Percentiles rank a stretch among this genome's conserved stretches.
phyloP scores from a whole-genome alignment of 2,329 filamentous ascomycete species.

The Aspergillus nomiae region DNA sequence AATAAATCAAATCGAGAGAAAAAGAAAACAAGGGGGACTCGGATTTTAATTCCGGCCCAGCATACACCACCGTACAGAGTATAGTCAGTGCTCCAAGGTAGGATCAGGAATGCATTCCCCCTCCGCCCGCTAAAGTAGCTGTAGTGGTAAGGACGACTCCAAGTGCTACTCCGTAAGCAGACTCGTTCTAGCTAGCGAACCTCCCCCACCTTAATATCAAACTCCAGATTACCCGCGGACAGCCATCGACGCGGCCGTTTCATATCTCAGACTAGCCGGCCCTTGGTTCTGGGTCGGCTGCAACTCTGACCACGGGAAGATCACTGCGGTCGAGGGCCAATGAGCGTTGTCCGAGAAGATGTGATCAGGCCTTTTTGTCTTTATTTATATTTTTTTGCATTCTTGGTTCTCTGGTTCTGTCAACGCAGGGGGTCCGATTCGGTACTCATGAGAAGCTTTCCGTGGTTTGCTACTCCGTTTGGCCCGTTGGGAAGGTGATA shows the following conservation, averaged over 20 bases:
- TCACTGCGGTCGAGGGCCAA: conserved; percentile 1
- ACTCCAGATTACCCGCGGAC: conserved; percentile 6
- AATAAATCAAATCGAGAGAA: not conserved
- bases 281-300: conserved; percentile 16
- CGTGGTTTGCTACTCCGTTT: not conserved
- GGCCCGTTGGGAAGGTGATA: not conserved
- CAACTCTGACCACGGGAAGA: conserved; percentile 14
- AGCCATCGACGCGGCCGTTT: conserved; percentile 16
- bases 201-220: not conserved
- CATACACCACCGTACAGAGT: no score
- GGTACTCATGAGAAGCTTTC: not conserved
- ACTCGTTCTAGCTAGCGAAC: not conserved
- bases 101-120: not conserved
- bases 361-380: not conserved
- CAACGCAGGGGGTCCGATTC: not conserved
- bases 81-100: not conserved
- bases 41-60: not conserved
- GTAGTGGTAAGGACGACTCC: not conserved
- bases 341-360: not conserved
- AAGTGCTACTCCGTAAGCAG: not conserved
- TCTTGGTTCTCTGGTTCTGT: not conserved
- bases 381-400: not conserved
- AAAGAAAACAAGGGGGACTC: not conserved
- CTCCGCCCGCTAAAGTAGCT: no score
- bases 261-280: conserved; percentile 13